These are phyloP conservation scores for Cinnamomum chago DNA, from an alignment of 164 flowering plant species.

Conservation along the genomic window DNA sequence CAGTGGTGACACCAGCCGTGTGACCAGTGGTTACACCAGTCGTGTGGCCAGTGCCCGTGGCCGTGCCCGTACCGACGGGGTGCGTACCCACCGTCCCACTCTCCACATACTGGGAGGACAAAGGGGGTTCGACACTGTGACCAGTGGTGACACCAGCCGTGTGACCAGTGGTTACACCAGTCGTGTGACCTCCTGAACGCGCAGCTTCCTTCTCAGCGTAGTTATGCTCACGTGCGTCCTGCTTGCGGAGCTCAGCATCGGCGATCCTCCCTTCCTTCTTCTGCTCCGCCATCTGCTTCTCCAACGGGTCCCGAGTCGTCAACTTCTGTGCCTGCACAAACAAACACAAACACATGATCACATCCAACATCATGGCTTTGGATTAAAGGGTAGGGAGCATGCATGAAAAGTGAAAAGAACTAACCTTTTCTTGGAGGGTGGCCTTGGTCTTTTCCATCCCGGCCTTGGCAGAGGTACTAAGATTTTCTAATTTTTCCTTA, in stretches of 20 bases:
- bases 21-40: too few species aligned
- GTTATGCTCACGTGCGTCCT: conserved; percentile 31
- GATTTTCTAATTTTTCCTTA: conserved; percentile 32
- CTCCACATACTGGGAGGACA: neutral
- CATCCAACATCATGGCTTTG: neutral
- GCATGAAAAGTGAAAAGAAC: too few species aligned
- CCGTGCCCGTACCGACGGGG: neutral
- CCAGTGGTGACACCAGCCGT: neutral
- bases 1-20: too few species aligned
- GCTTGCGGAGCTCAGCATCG: conserved; percentile 51
- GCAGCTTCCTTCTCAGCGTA: conserved; percentile 19
- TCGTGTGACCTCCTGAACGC: conserved; percentile 5
- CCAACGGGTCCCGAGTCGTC: conserved; percentile 31
- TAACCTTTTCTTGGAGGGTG: conserved; percentile 38
- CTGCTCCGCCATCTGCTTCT: conserved; percentile 52
- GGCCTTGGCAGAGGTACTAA: conserved; percentile 44
- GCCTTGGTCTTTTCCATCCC: conserved; percentile 53
- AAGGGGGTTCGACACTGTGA: neutral
- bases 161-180: conserved; percentile 20
- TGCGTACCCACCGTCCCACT: neutral
- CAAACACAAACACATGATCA: neutral
- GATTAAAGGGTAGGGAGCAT: too few species aligned
- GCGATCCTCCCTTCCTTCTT: conserved; percentile 35
- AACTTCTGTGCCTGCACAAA: conserved; percentile 25
- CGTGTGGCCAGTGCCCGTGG: conserved; percentile 1